Evolutionary conservation across 257 asterid species (phyloP).

Genomic region (Lithospermum erythrorhizon): DNA sequence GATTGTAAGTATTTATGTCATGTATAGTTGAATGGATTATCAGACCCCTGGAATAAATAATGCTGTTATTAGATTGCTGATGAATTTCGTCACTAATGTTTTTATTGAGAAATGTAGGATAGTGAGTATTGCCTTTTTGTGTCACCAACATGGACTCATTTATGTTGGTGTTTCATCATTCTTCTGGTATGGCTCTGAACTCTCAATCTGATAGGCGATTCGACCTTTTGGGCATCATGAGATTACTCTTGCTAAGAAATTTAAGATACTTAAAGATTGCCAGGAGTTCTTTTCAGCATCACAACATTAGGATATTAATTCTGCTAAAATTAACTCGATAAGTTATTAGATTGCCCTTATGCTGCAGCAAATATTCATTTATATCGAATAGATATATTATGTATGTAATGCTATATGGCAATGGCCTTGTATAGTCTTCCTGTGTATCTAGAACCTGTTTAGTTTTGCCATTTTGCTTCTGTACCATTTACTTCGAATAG

Average conservation of each 20-base stretch:
- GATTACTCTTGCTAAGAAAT: constrained; percentile 7
- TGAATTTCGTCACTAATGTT: constrained; percentile 21
- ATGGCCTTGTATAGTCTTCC: constrained; percentile 13
- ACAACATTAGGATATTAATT: constrained; percentile 1
- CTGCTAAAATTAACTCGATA: background rate
- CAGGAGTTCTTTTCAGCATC: too few relatives aligned
- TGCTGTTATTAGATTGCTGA: constrained; percentile 14
- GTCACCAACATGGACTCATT: constrained; percentile 34
- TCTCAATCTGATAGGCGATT: constrained; percentile 12
- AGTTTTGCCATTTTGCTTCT: constrained; percentile 27
- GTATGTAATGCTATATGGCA: constrained; percentile 9
- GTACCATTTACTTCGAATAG: constrained; percentile 60
- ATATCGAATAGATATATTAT: constrained; percentile 9
- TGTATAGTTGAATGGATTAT: constrained; percentile 10
- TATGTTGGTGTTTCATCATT: constrained; percentile 45
- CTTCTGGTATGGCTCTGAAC: constrained; percentile 35
- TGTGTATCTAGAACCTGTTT: constrained; percentile 19
- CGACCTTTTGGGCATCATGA: constrained; percentile 15
- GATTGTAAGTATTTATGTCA: constrained; percentile 6
- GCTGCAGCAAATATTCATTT: background rate
- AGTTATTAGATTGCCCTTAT: too few relatives aligned
- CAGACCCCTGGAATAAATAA: constrained; percentile 9
- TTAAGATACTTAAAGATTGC: background rate
- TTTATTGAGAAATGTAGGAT: constrained; percentile 25
- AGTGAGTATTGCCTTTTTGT: constrained; percentile 31